Evolutionary conservation across 768 basidiomycete genomes (phyloP), one percentile per base, ranked within the genome.

Genomic region (Cystobasidium ongulense): DNA sequence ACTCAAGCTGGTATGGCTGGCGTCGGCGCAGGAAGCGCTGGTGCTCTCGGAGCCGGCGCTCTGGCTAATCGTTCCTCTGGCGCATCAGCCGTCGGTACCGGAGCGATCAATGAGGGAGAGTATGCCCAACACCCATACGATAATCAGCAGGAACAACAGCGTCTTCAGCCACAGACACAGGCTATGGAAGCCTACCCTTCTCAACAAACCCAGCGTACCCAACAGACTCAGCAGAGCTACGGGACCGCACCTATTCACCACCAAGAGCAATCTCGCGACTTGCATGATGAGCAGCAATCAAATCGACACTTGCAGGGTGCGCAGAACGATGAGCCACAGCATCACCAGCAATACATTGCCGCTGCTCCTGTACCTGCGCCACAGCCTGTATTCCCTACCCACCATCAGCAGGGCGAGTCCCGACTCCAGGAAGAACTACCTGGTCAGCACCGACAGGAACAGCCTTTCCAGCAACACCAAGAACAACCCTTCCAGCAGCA

Each of bases 71-170:
- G 46, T n/a, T 50, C 46, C 3, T 50, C 46, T 29, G 57, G 57
- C 5, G 57, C 57, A 31, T 29, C 57, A 5, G 57, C 57, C 33
- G 57, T 59, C 25, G 57, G 57, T 7, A 59, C 57, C 29, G 57
- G 57, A 15, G 29, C 25, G 3, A 15, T 35, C 25, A 4, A 59
- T 29, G 11, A 17, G 21, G 5, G 29, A 4, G 29, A 59, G 33
- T 59, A 59, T 21, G 57, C 33, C 15, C 29, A 23, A 10, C 65
- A 46, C 8, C 65, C 38, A 36, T 27, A 38, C 13, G 43, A 67
- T 29, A 36, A 67, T n/a, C 65, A 66, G 41, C 64, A n/a, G n/a
- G n/a, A 67, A 50, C 65, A 67, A n/a, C 65, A 67, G 31, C 27
- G 39, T 27, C 11, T n/a, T 27, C 63, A 64, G n/a, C 31, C 38